Evolutionary conservation across 2,329 filamentous ascomycete species (phyloP).

Genomic region (Aspergillus pseudoglaucus): DNA sequence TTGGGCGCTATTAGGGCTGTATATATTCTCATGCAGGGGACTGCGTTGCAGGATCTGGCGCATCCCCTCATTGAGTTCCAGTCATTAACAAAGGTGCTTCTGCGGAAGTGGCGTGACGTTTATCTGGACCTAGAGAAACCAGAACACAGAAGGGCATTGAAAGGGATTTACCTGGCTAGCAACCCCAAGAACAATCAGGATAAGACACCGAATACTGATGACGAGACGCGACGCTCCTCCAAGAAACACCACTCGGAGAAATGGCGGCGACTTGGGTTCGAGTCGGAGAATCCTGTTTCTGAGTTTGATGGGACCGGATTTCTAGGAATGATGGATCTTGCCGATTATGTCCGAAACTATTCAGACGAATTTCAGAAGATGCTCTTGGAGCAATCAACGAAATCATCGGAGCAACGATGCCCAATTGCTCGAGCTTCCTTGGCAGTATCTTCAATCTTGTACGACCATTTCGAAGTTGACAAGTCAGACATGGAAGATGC

Average conservation of each 20-base stretch:
- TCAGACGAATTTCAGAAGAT: slow-evolving; percentile 91
- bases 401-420: slow-evolving; percentile 65
- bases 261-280: slow-evolving; percentile 87
- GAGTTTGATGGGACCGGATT: slow-evolving; percentile 86
- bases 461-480: slow-evolving; percentile 93
- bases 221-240: slow-evolving; percentile 51
- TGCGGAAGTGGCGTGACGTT: slow-evolving; percentile 83
- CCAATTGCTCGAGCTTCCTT: slow-evolving; percentile 82
- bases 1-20: slow-evolving; percentile 88
- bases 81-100: slow-evolving; percentile 75
- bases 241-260: slow-evolving; percentile 80
- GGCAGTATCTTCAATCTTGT: slow-evolving; percentile 78
- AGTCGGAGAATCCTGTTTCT: slow-evolving; percentile 75
- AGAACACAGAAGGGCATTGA: slow-evolving; percentile 81
- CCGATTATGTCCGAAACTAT: slow-evolving; percentile 86
- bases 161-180: slow-evolving; percentile 77
- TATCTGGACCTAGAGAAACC: slow-evolving; percentile 76
- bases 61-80: slow-evolving; percentile 92
- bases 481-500: slow-evolving; percentile 72
- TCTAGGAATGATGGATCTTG: slow-evolving; percentile 94
- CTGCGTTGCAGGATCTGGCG: slow-evolving; percentile 80
- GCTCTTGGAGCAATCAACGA: slow-evolving; percentile 77
- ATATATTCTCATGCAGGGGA: slow-evolving; percentile 89
- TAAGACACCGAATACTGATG: slow-evolving; percentile 26
- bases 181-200: slow-evolving; percentile 38